Conservation (phyloP, 2,329 filamentous ascomycete species). For the Alternaria postmessia region DNA sequence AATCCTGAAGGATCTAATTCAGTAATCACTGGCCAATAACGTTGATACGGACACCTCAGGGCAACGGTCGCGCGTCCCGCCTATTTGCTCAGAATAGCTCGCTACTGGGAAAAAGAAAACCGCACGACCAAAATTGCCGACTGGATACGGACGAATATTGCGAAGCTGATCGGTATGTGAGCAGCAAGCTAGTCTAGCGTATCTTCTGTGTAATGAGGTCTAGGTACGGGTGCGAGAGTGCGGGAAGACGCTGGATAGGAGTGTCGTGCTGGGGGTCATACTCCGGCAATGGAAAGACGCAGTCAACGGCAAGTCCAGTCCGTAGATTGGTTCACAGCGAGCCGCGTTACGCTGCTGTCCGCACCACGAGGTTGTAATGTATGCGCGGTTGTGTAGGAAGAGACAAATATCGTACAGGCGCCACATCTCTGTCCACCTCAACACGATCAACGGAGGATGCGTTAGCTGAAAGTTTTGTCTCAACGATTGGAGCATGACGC, state of each 20-base stretch:
- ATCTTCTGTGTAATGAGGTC: background rate
- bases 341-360: background rate
- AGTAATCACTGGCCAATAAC: background rate
- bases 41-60: background rate
- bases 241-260: background rate
- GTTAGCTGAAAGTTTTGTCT: background rate
- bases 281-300: background rate
- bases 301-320: background rate
- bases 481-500: background rate
- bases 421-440: background rate
- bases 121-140: background rate
- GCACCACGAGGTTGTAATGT: background rate
- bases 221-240: background rate
- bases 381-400: background rate
- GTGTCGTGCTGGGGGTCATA: background rate
- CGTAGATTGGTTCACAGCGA: background rate
- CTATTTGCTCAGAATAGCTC: background rate
- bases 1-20: background rate
- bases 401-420: background rate
- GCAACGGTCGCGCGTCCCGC: background rate
- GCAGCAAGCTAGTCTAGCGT: background rate
- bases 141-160: background rate
- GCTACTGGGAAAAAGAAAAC: background rate
- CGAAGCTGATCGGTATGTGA: background rate
- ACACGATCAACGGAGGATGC: background rate